Conservation (phyloP, 1,284 basidiomycete species). For the Trametes sp. region DNA sequence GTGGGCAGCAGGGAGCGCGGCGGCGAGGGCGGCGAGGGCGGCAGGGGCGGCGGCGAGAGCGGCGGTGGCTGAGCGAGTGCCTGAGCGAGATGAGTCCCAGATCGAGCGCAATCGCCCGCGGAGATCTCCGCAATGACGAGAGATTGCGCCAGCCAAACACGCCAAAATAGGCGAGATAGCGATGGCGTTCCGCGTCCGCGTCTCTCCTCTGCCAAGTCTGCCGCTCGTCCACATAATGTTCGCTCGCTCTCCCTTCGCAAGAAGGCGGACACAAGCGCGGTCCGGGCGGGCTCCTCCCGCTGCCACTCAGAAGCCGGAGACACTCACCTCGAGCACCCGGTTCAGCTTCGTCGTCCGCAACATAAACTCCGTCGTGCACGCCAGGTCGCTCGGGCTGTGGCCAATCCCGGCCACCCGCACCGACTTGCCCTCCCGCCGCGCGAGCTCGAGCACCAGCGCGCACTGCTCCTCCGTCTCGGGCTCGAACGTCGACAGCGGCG, state of each 20-base stretch:
- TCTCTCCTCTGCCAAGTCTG: neutral
- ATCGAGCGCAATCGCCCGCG: slow-evolving; percentile 33
- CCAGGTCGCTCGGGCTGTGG: slow-evolving; percentile 93
- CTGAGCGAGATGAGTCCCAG: slow-evolving; percentile 23
- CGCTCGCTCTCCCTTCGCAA: neutral
- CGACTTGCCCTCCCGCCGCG: slow-evolving; percentile 73
- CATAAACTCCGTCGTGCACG: slow-evolving; percentile 87
- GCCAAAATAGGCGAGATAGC: slow-evolving; percentile 32
- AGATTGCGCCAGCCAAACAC: slow-evolving; percentile 36
- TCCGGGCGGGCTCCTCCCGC: neutral
- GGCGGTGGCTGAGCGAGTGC: slow-evolving; percentile 24
- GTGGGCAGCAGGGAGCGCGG: slow-evolving; percentile 18
- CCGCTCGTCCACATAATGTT: neutral
- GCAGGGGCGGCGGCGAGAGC: neutral
- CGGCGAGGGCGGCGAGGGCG: slow-evolving; percentile 1
- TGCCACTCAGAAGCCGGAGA: slow-evolving; percentile 6
- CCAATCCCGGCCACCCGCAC: slow-evolving; percentile 90
- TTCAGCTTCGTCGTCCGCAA: slow-evolving; percentile 78
- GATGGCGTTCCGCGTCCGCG: slow-evolving; percentile 22
- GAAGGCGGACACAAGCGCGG: neutral
- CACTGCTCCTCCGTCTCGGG: slow-evolving; percentile 81
- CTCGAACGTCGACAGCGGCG: slow-evolving; percentile 76
- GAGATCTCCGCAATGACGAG: slow-evolving; percentile 39
- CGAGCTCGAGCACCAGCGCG: slow-evolving; percentile 84
- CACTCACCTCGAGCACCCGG: slow-evolving; percentile 75